phyloP scores from a whole-genome alignment of 805 yeast genomes.

The Saccharomyces kudriavzevii region DNA sequence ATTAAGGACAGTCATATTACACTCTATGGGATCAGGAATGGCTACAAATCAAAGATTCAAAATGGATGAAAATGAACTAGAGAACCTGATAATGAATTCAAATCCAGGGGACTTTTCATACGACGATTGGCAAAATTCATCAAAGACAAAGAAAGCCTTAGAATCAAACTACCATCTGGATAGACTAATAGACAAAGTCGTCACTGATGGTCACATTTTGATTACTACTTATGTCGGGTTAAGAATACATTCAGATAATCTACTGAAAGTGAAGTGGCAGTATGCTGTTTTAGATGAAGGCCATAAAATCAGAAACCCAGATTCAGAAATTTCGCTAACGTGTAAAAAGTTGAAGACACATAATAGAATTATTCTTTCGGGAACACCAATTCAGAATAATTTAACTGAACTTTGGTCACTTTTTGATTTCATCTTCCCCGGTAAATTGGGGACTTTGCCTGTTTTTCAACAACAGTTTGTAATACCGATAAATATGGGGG shows the following conservation, averaged over 20 bases:
- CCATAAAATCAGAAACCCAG: slow-evolving; percentile 92
- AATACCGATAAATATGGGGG: slow-evolving; percentile 91
- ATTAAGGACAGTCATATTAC: slow-evolving; percentile 73
- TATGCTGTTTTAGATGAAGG: slow-evolving; percentile 93
- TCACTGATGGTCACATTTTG: slow-evolving; percentile 68
- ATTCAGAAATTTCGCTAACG: slow-evolving; percentile 74
- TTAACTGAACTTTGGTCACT: slow-evolving; percentile 87
- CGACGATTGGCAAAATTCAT: slow-evolving; percentile 30
- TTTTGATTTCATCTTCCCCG: slow-evolving; percentile 93
- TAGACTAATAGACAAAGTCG: slow-evolving; percentile 42
- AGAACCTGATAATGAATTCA: slow-evolving; percentile 35
- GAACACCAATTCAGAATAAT: slow-evolving; percentile 95
- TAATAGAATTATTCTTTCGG: slow-evolving; percentile 82
- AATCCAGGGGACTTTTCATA: slow-evolving; percentile 36
- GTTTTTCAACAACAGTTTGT: slow-evolving; percentile 90
- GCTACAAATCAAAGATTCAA: slow-evolving; percentile 24
- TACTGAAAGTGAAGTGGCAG: slow-evolving; percentile 74
- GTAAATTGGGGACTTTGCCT: slow-evolving; percentile 88
- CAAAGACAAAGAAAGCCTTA: slow-evolving; percentile 23
- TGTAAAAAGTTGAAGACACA: slow-evolving; percentile 80
- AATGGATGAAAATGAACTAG: slow-evolving; percentile 43
- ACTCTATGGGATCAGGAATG: slow-evolving; percentile 91
- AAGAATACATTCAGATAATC: slow-evolving; percentile 51
- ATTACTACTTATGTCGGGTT: slow-evolving; percentile 90
- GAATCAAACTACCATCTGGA: slow-evolving; percentile 24